Evolutionary conservation across 2,329 filamentous ascomycete genomes (phyloP).

Genomic region (Clarireedia monteithiana): DNA sequence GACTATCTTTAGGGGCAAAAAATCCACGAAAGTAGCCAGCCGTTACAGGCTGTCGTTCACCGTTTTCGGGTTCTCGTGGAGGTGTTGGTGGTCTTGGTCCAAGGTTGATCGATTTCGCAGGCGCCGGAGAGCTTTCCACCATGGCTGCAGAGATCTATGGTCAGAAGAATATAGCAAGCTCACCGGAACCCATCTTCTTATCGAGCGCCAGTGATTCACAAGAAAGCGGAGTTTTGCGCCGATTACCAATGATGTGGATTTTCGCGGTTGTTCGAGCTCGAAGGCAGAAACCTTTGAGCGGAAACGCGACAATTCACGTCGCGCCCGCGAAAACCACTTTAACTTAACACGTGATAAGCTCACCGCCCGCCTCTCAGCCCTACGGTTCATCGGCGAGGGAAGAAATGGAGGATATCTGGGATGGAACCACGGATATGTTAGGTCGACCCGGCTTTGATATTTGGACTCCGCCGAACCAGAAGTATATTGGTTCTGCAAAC

Average conservation of each 20-base stretch:
- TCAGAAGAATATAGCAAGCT: neutral
- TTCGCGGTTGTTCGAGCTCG: neutral
- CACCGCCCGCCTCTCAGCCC: neutral
- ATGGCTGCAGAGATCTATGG: conserved; percentile 24
- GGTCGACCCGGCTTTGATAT: neutral
- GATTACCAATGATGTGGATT: neutral
- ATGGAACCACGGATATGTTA: neutral
- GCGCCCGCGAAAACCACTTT: conserved; percentile 7
- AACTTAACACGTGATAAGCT: neutral
- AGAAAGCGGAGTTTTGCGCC: neutral
- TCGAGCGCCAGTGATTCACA: neutral
- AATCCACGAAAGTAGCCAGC: conserved; percentile 20
- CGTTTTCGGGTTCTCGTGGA: conserved; percentile 37
- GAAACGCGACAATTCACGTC: conserved; percentile 2
- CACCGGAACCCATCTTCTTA: conserved; percentile 8
- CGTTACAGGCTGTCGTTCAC: conserved; percentile 26
- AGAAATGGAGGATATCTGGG: conserved; percentile 39
- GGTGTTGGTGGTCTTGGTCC: conserved; percentile 58
- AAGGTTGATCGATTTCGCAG: conserved; percentile 40
- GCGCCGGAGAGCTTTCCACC: conserved; percentile 22
- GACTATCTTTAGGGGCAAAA: conserved; percentile 8
- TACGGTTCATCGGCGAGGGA: conserved; percentile 22
- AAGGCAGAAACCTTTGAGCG: neutral
- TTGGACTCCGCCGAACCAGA: neutral
- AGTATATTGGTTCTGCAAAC: too few relatives aligned